phyloP scores from a whole-genome alignment of 257 asterid species.

The Solanum sparsipilum region DNA sequence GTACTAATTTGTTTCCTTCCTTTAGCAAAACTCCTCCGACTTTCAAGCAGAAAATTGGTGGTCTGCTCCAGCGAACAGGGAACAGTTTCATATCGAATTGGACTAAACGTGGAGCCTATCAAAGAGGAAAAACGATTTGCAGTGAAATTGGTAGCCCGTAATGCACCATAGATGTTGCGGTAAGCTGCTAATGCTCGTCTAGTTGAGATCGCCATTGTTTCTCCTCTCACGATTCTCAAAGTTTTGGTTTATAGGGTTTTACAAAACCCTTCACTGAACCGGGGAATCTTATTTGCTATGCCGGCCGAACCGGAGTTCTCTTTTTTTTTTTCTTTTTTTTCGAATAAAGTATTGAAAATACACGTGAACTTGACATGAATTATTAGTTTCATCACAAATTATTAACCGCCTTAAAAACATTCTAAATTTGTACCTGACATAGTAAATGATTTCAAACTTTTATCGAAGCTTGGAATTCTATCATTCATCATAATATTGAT shows the following conservation, averaged over 20 bases:
- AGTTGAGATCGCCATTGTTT: constrained; percentile 40
- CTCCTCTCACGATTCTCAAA: not conserved
- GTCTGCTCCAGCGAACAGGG: constrained; percentile 2
- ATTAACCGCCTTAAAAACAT: no score
- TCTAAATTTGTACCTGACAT: no score
- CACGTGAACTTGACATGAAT: no score
- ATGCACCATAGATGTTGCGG: constrained; percentile 16
- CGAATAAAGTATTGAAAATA: no score
- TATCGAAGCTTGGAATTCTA: accelerated
- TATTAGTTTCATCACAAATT: no score
- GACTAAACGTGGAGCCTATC: constrained; percentile 13
- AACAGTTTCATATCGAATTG: constrained; percentile 12
- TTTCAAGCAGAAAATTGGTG: constrained; percentile 10
- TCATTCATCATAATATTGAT: no score
- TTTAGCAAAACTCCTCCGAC: constrained; percentile 62
- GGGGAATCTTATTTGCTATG: not conserved
- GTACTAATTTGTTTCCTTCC: constrained; percentile 51
- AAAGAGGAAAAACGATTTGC: constrained; percentile 20
- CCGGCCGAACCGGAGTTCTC: not conserved
- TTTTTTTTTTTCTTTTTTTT: no score
- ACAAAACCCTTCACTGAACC: not conserved
- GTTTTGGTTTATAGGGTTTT: constrained; percentile 8
- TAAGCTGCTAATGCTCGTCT: constrained; percentile 51
- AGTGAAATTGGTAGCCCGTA: constrained; percentile 25
- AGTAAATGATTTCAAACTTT: no score